Conservation (phyloP, 768 basidiomycete genomes). For the Suillus placidus region DNA sequence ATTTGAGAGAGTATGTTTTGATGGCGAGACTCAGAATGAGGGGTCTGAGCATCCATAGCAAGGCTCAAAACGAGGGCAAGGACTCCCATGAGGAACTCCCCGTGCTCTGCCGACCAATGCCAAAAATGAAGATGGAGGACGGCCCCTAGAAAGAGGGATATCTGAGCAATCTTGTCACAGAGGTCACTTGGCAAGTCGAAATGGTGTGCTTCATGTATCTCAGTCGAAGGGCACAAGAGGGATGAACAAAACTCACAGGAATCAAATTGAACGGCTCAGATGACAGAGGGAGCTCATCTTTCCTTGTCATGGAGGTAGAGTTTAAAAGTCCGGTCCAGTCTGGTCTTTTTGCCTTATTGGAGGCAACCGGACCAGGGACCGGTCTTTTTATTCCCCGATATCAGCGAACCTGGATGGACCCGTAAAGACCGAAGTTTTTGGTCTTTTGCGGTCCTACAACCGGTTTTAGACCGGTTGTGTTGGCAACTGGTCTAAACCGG, state of each 20-base stretch:
- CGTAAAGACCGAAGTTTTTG: too few relatives aligned
- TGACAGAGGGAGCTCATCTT: background rate
- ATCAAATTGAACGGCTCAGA: background rate
- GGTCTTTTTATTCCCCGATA: too few relatives aligned
- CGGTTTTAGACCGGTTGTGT: too few relatives aligned
- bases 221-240: background rate
- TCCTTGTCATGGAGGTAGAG: background rate
- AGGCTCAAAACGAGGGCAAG: constrained; percentile 19
- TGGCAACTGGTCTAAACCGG: too few relatives aligned
- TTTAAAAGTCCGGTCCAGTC: too few relatives aligned
- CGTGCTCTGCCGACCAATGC: constrained; percentile 11
- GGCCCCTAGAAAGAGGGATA: too few relatives aligned
- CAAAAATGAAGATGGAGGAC: too few relatives aligned
- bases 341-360: too few relatives aligned
- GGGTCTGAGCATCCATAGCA: background rate
- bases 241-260: background rate
- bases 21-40: background rate
- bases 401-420: too few relatives aligned
- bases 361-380: too few relatives aligned
- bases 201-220: constrained; percentile 9
- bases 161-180: constrained; percentile 15
- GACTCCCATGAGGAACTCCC: constrained; percentile 24
- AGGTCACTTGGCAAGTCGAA: constrained; percentile 11
- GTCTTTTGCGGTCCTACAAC: too few relatives aligned
- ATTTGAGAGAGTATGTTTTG: background rate